Evolutionary conservation across 306 rosid genomes (phyloP).

Genomic region (Corylus avellana): DNA sequence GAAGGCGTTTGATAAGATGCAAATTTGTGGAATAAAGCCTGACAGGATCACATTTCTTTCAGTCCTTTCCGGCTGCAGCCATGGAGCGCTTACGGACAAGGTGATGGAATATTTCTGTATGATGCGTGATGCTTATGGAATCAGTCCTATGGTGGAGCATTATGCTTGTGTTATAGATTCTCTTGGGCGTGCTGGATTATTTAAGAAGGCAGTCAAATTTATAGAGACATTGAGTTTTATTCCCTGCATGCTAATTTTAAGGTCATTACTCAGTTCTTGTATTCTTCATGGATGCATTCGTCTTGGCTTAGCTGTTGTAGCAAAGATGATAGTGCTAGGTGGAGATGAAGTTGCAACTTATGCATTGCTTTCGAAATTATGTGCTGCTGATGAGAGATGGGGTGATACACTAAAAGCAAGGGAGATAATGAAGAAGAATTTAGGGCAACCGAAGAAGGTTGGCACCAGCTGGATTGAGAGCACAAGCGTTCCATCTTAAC

Average conservation of each 20-base stretch:
- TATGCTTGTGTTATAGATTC: slow-evolving; percentile 7
- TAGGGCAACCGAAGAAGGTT: not conserved
- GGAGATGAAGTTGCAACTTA: slow-evolving; percentile 10
- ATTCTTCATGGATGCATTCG: not conserved
- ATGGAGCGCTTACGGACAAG: not conserved
- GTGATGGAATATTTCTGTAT: not conserved
- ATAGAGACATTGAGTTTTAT: not conserved
- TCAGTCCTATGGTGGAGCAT: slow-evolving; percentile 4
- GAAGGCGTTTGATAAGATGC: not conserved
- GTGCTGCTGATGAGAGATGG: not conserved
- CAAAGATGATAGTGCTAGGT: slow-evolving; percentile 6
- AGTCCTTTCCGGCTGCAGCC: slow-evolving; percentile 7
- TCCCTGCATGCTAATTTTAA: slow-evolving; percentile 5
- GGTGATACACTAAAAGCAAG: not conserved
- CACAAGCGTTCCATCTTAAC: not conserved
- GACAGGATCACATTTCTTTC: slow-evolving; percentile 2
- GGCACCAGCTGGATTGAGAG: slow-evolving; percentile 14
- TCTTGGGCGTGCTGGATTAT: slow-evolving; percentile 6
- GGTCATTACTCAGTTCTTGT: slow-evolving; percentile 10
- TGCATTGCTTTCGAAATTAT: slow-evolving; percentile 9
- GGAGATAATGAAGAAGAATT: not conserved
- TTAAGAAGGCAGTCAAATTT: slow-evolving; percentile 2
- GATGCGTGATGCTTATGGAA: not conserved
- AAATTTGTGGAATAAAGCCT: not conserved
- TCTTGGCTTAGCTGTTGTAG: slow-evolving; percentile 1